Percentiles rank a stretch among this genome's conserved stretches.
Evolutionary conservation across 2,329 filamentous ascomycete genomes (phyloP).

Genomic region (Verruconis gallopava): DNA sequence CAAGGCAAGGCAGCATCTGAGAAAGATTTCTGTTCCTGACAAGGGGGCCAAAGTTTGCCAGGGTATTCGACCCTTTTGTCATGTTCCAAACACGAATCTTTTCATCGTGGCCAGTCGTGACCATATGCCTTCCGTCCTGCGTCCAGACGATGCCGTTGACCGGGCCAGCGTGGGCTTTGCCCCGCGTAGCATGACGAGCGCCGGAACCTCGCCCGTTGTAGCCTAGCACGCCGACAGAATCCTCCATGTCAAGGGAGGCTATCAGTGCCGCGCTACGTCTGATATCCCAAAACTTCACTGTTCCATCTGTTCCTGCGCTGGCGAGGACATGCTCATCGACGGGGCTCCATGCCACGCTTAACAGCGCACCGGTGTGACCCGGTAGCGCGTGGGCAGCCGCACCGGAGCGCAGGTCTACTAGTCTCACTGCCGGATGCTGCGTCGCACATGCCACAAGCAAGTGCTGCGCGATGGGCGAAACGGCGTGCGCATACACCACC

Average conservation of each 20-base stretch:
- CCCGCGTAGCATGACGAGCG: conserved; percentile 27
- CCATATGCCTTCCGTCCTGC: conserved; percentile 59
- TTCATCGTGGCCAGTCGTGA: conserved; percentile 73
- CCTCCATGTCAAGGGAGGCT: conserved; percentile 70
- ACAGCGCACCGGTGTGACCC: conserved; percentile 38
- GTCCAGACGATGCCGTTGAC: conserved; percentile 83
- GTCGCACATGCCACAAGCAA: conserved; percentile 80
- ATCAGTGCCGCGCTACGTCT: conserved; percentile 64
- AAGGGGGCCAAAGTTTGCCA: conserved; percentile 74
- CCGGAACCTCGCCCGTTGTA: conserved; percentile 32
- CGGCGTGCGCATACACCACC: conserved; percentile 63
- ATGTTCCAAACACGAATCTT: conserved; percentile 81
- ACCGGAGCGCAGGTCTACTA: conserved; percentile 77
- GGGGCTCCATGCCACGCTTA: conserved; percentile 68
- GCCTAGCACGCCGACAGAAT: conserved; percentile 54
- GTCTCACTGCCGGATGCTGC: conserved; percentile 68
- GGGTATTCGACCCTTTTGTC: conserved; percentile 66
- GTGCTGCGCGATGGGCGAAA: conserved; percentile 59
- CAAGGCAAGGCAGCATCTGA: conserved; percentile 29
- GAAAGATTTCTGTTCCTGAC: conserved; percentile 52
- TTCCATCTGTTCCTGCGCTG: conserved; percentile 75
- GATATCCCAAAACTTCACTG: conserved; percentile 76
- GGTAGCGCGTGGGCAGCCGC: conserved; percentile 44
- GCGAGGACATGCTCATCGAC: conserved; percentile 65
- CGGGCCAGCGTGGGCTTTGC: conserved; percentile 59